phyloP scores from a whole-genome alignment of 768 basidiomycete genomes.

The Chalciporus piperatus region DNA sequence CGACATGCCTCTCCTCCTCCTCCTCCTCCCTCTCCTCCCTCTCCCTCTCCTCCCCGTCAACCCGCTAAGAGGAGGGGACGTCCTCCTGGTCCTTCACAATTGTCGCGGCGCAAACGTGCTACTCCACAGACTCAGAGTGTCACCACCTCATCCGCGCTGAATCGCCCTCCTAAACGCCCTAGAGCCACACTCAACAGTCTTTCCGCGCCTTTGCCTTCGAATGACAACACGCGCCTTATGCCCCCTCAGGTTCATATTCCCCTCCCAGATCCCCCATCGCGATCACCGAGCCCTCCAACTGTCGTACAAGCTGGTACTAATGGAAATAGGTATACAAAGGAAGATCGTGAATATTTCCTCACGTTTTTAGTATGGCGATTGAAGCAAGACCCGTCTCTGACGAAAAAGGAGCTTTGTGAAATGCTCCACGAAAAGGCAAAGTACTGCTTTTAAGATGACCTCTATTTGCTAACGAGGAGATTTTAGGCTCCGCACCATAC shows the following conservation, averaged over 20 bases:
- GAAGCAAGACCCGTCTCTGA: slow-evolving; percentile 50
- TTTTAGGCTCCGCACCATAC: slow-evolving; percentile 65
- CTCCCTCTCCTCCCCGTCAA: slow-evolving; percentile 22
- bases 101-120: slow-evolving; percentile 24
- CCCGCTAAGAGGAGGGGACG: slow-evolving; percentile 21
- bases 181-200: slow-evolving; percentile 58
- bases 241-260: slow-evolving; percentile 60
- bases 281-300: slow-evolving; percentile 67
- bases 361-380: slow-evolving; percentile 64
- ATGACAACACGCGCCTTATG: slow-evolving; percentile 46
- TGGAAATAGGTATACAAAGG: slow-evolving; percentile 63
- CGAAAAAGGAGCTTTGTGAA: slow-evolving; percentile 52
- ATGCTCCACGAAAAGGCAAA: slow-evolving; percentile 54
- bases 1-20: slow-evolving; percentile 26
- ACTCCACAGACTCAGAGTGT: slow-evolving; percentile 16
- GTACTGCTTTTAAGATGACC: neutral
- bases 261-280: slow-evolving; percentile 61
- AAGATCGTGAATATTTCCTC: slow-evolving; percentile 65
- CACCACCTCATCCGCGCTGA: slow-evolving; percentile 17
- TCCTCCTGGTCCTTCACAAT: slow-evolving; percentile 23
- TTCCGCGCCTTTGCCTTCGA: slow-evolving; percentile 38
- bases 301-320: slow-evolving; percentile 41
- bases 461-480: slow-evolving; percentile 8
- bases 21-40: neutral
- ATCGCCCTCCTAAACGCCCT: slow-evolving; percentile 30